Evolutionary conservation across 106 monocot species (phyloP), one percentile per base, ranked within the genome.

Genomic region (Platanthera zijinensis): DNA sequence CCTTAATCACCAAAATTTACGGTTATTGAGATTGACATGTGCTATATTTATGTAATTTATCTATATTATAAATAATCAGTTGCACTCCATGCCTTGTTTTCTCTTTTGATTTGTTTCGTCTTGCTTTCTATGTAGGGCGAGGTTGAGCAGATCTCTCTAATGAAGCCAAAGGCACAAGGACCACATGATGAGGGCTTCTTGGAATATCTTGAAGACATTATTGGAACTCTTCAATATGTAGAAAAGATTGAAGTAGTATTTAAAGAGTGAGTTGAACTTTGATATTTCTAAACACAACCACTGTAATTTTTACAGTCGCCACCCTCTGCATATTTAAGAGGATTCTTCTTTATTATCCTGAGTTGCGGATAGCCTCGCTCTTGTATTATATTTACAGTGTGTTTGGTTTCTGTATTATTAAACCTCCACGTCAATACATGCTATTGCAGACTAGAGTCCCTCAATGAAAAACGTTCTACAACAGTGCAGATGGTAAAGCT

Each of bases 141-240:
- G 84, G 97, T 99, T 63, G 94, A 99, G 83, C 97, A 99, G 80
- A 99, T 99, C 73, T 99, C 97, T 18, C 80, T 99, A 11, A 99
- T 99, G 94, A 99, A 94, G 82, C 97, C 97, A 21, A 99, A 99
- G 76, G 81, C 94, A 17, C 97, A 99, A 82, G 92, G 91, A 7
- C 86, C 88, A 25, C 94, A 99, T 82, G 94, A 99, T 87, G 94
- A 94, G 74, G 97, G 97, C 5, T 97, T 97, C 52, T 84, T 97
- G 78, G 97, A 97, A 83, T 97, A 97, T 77, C 88, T 97, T 8
- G 97, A 97, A 73, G 97, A 97, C 63, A 94, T 99, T 32, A 99
- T 99, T 81, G 97, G 97, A 56, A 99, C 97, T 69, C 85, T 82
- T 56, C 89, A 94, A 78, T 99, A 94, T 78, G 90, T 99, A 17